Evolutionary conservation across 805 yeast species (phyloP).

Genomic region (Zygosaccharomyces rouxii): DNA sequence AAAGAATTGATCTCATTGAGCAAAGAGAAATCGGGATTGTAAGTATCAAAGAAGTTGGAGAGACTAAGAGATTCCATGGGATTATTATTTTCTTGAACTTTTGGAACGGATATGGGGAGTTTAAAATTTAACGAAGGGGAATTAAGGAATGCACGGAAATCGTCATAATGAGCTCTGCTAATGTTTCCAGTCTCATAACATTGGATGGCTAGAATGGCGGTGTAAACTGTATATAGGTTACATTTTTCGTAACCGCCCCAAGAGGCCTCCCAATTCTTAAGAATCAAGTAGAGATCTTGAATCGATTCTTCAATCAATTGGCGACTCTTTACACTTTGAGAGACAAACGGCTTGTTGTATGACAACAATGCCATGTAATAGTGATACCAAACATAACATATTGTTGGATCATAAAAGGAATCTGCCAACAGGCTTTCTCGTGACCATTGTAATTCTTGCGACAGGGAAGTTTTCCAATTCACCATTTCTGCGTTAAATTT

Average conservation of each 20-base stretch:
- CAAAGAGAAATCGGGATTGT: conserved; percentile 17
- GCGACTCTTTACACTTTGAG: conserved; percentile 10
- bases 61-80: conserved; percentile 10
- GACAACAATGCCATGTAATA: conserved; percentile 49
- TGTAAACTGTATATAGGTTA: conserved; percentile 16
- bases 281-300: conserved; percentile 13
- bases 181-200: conserved; percentile 13
- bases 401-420: conserved; percentile 43
- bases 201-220: conserved; percentile 18
- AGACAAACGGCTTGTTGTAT: conserved; percentile 48
- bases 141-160: conserved; percentile 12
- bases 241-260: conserved; percentile 14
- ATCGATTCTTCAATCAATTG: conserved; percentile 13
- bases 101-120: conserved; percentile 6
- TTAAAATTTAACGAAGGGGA: conserved; percentile 16
- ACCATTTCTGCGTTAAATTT: conserved; percentile 42
- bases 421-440: conserved; percentile 32
- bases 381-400: conserved; percentile 43
- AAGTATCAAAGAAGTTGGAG: conserved; percentile 14
- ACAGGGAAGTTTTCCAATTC: conserved; percentile 43
- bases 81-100: neutral
- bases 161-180: conserved; percentile 5
- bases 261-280: conserved; percentile 11
- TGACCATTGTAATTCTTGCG: conserved; percentile 43
- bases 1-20: conserved; percentile 17